Evolutionary conservation across 495 filamentous ascomycete species (phyloP).

Genomic region (Rostrohypoxylon terebratum): DNA sequence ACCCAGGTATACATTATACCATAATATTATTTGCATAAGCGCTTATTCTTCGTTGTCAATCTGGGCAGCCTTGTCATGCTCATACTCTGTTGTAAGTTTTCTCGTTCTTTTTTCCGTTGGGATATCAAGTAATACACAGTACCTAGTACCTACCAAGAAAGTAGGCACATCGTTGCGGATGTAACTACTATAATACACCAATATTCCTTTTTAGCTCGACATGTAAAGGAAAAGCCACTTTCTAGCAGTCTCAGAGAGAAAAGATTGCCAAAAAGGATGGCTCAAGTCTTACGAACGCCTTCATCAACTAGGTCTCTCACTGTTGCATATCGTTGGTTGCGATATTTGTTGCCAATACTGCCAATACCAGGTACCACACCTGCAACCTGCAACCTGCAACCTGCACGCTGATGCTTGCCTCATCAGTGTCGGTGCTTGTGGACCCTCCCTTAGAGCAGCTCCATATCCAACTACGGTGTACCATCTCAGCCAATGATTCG

Average conservation of each 20-base stretch:
- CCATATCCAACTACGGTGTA: slow-evolving; percentile 30
- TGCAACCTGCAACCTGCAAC: slow-evolving; percentile 1
- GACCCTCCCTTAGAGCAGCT: slow-evolving; percentile 13
- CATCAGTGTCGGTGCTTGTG: slow-evolving; percentile 35
- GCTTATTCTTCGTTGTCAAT: slow-evolving; percentile 29
- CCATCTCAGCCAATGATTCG: slow-evolving; percentile 25
- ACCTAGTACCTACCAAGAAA: too few relatives aligned
- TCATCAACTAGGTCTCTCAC: slow-evolving; percentile 5
- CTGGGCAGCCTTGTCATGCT: slow-evolving; percentile 9
- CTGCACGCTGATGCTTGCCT: slow-evolving; percentile 30
- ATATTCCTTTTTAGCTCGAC: background rate
- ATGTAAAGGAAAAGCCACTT: background rate
- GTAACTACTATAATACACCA: background rate
- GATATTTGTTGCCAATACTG: slow-evolving; percentile 24
- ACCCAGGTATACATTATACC: background rate
- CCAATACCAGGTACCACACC: background rate
- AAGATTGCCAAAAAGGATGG: background rate
- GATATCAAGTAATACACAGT: background rate
- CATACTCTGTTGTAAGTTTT: background rate
- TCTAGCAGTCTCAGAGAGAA: background rate
- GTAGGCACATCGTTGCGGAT: too few relatives aligned
- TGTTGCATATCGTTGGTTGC: slow-evolving; percentile 5
- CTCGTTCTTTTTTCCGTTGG: background rate
- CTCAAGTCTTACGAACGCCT: background rate
- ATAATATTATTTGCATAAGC: slow-evolving; percentile 35